These are phyloP conservation scores for Tuber microsphaerosporum DNA, from an alignment of 495 filamentous ascomycete species.

Conservation along the genomic window DNA sequence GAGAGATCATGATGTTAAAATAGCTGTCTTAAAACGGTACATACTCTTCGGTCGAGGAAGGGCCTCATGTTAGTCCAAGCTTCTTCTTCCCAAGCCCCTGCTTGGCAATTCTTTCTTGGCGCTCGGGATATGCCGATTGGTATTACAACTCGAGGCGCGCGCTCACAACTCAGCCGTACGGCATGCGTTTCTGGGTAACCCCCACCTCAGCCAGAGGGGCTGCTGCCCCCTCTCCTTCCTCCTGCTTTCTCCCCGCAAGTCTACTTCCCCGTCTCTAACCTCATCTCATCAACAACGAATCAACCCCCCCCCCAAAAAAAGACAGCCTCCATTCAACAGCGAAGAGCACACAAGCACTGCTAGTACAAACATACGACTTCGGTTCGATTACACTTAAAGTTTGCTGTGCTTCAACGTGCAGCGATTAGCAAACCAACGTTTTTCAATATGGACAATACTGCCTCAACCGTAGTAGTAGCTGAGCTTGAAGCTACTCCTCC, in stretches of 20 bases:
- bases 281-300: background rate
- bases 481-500: slow-evolving; percentile 25
- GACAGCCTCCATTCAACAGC: background rate
- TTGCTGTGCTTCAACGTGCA: background rate
- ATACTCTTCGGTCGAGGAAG: background rate
- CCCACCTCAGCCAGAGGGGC: background rate
- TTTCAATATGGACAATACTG: slow-evolving; percentile 3
- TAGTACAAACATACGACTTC: background rate
- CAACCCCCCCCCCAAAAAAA: background rate
- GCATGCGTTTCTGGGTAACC: background rate
- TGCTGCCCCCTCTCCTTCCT: background rate
- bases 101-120: slow-evolving; percentile 13
- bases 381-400: background rate
- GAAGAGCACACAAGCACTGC: background rate
- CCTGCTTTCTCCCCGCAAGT: background rate
- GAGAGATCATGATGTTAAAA: background rate
- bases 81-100: background rate
- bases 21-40: background rate
- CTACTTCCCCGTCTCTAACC: background rate
- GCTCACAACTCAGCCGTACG: background rate
- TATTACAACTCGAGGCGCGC: background rate
- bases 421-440: background rate
- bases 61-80: background rate
- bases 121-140: slow-evolving; percentile 22
- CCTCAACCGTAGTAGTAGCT: slow-evolving; percentile 15